Evolutionary conservation across 805 yeast genomes (phyloP).

Genomic region (Yamadazyma ubonensis): DNA sequence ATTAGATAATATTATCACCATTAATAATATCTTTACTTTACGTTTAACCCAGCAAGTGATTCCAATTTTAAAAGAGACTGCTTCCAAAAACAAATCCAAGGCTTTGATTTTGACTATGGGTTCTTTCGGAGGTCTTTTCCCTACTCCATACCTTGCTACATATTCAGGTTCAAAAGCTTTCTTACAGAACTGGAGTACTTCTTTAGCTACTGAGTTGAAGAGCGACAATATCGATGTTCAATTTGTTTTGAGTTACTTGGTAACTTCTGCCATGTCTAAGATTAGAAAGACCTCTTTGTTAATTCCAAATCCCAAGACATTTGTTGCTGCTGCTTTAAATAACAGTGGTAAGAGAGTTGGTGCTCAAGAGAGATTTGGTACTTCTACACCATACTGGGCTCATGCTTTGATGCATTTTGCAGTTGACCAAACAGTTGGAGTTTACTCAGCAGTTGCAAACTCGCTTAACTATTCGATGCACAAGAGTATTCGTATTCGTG

Average conservation of each 20-base stretch:
- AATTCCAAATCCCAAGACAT: conserved; percentile 79
- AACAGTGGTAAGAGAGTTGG: conserved; percentile 84
- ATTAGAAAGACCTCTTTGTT: conserved; percentile 69
- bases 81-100: conserved; percentile 35
- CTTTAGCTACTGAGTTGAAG: conserved; percentile 81
- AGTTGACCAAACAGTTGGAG: conserved; percentile 78
- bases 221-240: conserved; percentile 78
- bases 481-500: conserved; percentile 73
- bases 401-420: conserved; percentile 91
- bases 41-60: conserved; percentile 76
- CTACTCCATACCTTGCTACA: conserved; percentile 88
- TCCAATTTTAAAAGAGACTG: conserved; percentile 56
- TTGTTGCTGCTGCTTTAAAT: conserved; percentile 70
- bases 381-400: conserved; percentile 88
- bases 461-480: conserved; percentile 73
- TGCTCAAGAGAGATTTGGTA: conserved; percentile 85
- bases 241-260: conserved; percentile 80
- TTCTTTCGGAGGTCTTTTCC: conserved; percentile 91
- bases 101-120: conserved; percentile 94
- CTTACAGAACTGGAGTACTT: conserved; percentile 88
- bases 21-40: conserved; percentile 83
- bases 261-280: conserved; percentile 95
- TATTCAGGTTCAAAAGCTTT: conserved; percentile 97
- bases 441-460: conserved; percentile 70
- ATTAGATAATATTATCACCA: conserved; percentile 73